A percentile compares a stretch with the other conserved stretches of the same genome.
phyloP scores from a whole-genome alignment of 208 protist species.

The Wallacemonas rigidus region DNA sequence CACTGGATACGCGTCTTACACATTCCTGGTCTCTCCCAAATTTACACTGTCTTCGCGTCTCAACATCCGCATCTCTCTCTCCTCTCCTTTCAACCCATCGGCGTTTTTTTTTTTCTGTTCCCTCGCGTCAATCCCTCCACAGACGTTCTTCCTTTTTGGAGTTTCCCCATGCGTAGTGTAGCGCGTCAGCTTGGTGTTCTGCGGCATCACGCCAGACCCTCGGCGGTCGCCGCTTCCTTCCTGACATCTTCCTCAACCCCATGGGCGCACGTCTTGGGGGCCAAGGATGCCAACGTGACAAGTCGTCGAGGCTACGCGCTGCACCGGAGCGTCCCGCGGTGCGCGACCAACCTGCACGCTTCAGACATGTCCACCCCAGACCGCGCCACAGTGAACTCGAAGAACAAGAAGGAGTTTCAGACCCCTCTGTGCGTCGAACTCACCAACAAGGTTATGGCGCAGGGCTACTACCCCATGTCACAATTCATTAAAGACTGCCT shows the following conservation, averaged over 20 bases:
- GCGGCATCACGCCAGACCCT: neutral
- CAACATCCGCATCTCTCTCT: neutral
- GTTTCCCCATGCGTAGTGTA: slow-evolving; percentile 3
- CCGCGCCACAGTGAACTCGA: slow-evolving; percentile 70
- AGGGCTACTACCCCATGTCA: slow-evolving; percentile 89
- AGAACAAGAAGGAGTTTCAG: slow-evolving; percentile 86
- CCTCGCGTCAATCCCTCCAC: neutral
- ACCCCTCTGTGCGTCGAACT: slow-evolving; percentile 85
- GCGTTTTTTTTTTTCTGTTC: slow-evolving; percentile 15
- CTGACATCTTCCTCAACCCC: neutral
- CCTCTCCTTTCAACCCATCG: neutral
- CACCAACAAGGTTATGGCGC: slow-evolving; percentile 77
- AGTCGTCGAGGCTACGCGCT: slow-evolving; percentile 15
- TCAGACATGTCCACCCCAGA: slow-evolving; percentile 89
- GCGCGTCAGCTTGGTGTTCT: neutral
- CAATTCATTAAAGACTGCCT: slow-evolving; percentile 93
- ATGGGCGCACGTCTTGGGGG: neutral
- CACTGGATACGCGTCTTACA: too few relatives aligned
- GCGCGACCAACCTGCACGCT: slow-evolving; percentile 69
- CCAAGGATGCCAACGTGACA: neutral
- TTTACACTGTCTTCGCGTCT: neutral
- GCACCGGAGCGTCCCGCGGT: slow-evolving; percentile 21
- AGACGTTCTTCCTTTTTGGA: neutral
- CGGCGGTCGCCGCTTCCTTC: neutral
- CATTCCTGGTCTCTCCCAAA: neutral